A percentile compares a stretch with the other conserved stretches of the same genome.
phyloP scores from a whole-genome alignment of 352 stramenopile genomes.

The Vaucheria bursata region DNA sequence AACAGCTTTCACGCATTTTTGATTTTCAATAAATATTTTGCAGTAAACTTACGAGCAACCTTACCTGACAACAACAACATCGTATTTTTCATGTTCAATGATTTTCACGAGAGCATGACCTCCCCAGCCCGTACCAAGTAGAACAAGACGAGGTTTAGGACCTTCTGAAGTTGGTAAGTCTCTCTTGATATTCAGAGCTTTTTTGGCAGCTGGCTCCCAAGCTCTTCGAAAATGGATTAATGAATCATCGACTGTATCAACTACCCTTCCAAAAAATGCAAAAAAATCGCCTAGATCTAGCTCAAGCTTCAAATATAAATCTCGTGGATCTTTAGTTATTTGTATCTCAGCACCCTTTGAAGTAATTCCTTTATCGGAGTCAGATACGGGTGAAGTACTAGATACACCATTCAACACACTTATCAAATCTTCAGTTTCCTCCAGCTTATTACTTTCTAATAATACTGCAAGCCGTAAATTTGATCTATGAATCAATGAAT shows the following conservation, averaged over 20 bases:
- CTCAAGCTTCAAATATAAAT: not conserved
- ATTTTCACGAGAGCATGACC: conserved; percentile 46
- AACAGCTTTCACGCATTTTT: too few species aligned
- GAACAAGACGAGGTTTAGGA: conserved; percentile 26
- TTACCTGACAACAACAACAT: conserved; percentile 1
- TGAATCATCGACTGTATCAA: conserved; percentile 42
- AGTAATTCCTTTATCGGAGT: too few species aligned
- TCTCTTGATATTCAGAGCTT: conserved; percentile 22
- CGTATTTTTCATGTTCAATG: not conserved
- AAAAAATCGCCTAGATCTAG: conserved; percentile 19
- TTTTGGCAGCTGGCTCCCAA: conserved; percentile 8
- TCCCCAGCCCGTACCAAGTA: conserved; percentile 45
- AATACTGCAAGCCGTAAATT: too few species aligned
- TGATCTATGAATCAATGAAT: too few species aligned
- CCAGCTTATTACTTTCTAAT: too few species aligned
- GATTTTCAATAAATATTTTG: too few species aligned
- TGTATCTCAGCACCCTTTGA: too few species aligned
- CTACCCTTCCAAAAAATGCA: conserved; percentile 23
- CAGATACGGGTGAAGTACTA: too few species aligned
- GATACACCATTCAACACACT: too few species aligned
- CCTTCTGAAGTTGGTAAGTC: conserved; percentile 13
- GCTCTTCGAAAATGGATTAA: conserved; percentile 25
- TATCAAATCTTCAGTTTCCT: too few species aligned
- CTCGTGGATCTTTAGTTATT: not conserved
- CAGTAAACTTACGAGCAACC: too few species aligned